Conservation (phyloP, 495 filamentous ascomycete species). For the Lasiosphaeria miniovina region DNA sequence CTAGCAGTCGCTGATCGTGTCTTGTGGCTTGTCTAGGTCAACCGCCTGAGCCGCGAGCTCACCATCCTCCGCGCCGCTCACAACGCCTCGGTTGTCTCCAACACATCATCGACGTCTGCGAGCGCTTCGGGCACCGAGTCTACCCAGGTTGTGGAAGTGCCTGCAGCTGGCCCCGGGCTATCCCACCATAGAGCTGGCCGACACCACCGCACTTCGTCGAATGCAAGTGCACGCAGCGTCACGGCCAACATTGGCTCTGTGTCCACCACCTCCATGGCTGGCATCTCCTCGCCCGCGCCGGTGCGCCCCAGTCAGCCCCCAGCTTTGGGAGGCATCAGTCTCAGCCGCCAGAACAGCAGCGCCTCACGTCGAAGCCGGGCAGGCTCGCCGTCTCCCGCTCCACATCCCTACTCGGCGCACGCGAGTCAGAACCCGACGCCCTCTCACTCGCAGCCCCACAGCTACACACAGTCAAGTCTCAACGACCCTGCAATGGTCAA, state of each 20-base stretch:
- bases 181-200: conserved; percentile 38
- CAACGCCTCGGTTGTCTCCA: conserved; percentile 78
- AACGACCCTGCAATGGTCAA: conserved; percentile 21
- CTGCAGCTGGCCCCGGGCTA: conserved; percentile 33
- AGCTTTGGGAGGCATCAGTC: conserved; percentile 30
- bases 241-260: conserved; percentile 42
- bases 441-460: not conserved
- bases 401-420: not conserved
- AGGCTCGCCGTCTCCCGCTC: conserved; percentile 36
- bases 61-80: conserved; percentile 72
- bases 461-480: conserved; percentile 21
- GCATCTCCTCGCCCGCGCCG: conserved; percentile 32
- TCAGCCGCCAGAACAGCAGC: conserved; percentile 44
- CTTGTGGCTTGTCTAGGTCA: conserved; percentile 57
- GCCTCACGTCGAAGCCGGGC: conserved; percentile 43
- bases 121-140: conserved; percentile 41
- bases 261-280: conserved; percentile 30
- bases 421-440: not conserved
- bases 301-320: conserved; percentile 29
- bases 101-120: conserved; percentile 65
- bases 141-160: conserved; percentile 29
- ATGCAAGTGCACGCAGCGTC: conserved; percentile 56
- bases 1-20: conserved; percentile 3
- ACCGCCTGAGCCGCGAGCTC: conserved; percentile 86
- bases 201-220: conserved; percentile 45